Evolutionary conservation across 805 yeast species (phyloP).

Genomic region (Dipodascopsis tothii): DNA sequence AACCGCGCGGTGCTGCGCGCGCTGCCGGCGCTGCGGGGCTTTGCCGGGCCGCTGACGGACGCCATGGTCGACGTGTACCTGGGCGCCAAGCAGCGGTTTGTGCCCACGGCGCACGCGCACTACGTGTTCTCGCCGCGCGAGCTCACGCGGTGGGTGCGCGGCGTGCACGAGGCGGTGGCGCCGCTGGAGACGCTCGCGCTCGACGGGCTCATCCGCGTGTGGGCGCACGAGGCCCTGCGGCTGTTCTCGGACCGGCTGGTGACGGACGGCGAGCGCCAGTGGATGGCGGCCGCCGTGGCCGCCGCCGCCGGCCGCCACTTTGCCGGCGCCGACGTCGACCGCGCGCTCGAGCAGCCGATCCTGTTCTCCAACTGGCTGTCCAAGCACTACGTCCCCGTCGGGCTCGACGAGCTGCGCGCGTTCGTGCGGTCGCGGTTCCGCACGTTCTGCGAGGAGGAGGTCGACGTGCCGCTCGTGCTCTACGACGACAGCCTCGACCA

Average conservation of each 20-base stretch:
- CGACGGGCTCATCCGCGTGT: slow-evolving; percentile 48
- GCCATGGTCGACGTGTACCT: slow-evolving; percentile 63
- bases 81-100: slow-evolving; percentile 38
- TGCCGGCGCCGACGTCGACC: slow-evolving; percentile 37
- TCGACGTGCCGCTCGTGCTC: slow-evolving; percentile 52
- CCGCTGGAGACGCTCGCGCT: slow-evolving; percentile 35
- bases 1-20: slow-evolving; percentile 48
- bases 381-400: slow-evolving; percentile 51
- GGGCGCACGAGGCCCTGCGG: slow-evolving; percentile 77
- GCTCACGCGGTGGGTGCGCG: slow-evolving; percentile 77
- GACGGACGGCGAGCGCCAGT: slow-evolving; percentile 37
- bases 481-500: slow-evolving; percentile 69
- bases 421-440: slow-evolving; percentile 59
- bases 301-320: slow-evolving; percentile 37
- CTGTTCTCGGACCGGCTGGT: slow-evolving; percentile 69
- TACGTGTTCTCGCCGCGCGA: slow-evolving; percentile 86
- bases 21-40: slow-evolving; percentile 55
- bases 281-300: slow-evolving; percentile 40
- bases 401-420: slow-evolving; percentile 38
- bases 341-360: slow-evolving; percentile 44
- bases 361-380: slow-evolving; percentile 72
- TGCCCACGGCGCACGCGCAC: slow-evolving; percentile 40
- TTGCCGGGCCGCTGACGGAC: slow-evolving; percentile 42
- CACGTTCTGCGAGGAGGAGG: slow-evolving; percentile 61
- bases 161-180: slow-evolving; percentile 50